Evolutionary conservation across 179 eudicot genomes (phyloP).

Genomic region (Patellifolia procumbens): DNA sequence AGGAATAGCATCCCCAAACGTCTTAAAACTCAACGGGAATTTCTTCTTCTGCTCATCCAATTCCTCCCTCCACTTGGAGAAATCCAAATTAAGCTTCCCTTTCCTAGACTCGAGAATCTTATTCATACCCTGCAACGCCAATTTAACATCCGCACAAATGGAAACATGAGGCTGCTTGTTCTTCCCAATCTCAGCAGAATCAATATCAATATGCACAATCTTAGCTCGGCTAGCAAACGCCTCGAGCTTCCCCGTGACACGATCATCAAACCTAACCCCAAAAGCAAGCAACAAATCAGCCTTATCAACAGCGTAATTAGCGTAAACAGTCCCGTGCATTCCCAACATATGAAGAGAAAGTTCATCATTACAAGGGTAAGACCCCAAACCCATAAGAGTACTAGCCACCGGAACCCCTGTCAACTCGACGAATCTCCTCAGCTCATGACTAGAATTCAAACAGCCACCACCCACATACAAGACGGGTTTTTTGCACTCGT

Average conservation of each 20-base stretch:
- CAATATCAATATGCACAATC: constrained; percentile 94
- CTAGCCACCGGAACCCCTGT: constrained; percentile 88
- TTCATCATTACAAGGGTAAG: constrained; percentile 61
- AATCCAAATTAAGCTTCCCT: constrained; percentile 44
- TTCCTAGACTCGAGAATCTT: constrained; percentile 41
- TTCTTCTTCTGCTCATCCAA: constrained; percentile 54
- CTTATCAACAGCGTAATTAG: constrained; percentile 82
- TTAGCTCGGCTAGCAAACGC: constrained; percentile 94
- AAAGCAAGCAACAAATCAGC: constrained; percentile 91
- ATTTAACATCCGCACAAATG: constrained; percentile 66
- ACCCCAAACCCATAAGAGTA: constrained; percentile 90
- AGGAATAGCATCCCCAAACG: constrained; percentile 89
- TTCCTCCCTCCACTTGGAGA: constrained; percentile 68
- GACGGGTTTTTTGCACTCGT: constrained; percentile 72
- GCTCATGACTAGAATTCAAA: constrained; percentile 75
- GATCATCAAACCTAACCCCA: constrained; percentile 93
- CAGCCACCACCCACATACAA: constrained; percentile 93
- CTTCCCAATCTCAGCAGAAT: constrained; percentile 93
- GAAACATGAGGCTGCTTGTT: constrained; percentile 88
- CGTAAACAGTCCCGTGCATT: constrained; percentile 95
- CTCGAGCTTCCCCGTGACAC: constrained; percentile 91
- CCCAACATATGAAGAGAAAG: constrained; percentile 81
- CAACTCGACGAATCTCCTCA: constrained; percentile 71
- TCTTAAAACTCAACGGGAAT: constrained; percentile 63
- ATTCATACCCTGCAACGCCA: constrained; percentile 67